Conservation (phyloP, 1,139 yeast genomes). For the Blastobotrys arbuscula region DNA sequence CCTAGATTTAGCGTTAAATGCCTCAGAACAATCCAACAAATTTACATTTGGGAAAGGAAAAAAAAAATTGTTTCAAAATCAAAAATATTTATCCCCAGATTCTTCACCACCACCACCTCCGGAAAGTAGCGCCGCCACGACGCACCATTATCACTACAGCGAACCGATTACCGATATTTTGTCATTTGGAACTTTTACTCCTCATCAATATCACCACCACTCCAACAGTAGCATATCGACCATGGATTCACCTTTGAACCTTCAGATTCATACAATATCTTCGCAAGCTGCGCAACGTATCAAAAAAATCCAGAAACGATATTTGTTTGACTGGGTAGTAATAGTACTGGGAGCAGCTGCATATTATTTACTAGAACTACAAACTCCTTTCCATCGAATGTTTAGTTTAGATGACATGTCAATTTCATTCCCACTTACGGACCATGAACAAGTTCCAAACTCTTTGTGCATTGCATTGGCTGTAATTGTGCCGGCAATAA, state of each 20-base stretch:
- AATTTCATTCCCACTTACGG: constrained; percentile 51
- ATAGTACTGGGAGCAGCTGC: constrained; percentile 19
- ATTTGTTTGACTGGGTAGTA: constrained; percentile 25
- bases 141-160: background rate
- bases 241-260: constrained; percentile 1
- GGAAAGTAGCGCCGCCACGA: background rate
- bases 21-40: too few relatives aligned
- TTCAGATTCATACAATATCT: background rate
- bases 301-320: constrained; percentile 5
- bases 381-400: constrained; percentile 29
- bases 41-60: too few relatives aligned
- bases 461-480: constrained; percentile 32
- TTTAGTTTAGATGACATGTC: constrained; percentile 31
- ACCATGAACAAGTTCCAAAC: constrained; percentile 44
- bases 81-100: background rate
- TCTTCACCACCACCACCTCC: background rate
- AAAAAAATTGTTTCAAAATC: background rate
- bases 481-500: constrained; percentile 29
- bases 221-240: background rate
- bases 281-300: background rate
- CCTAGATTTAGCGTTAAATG: too few relatives aligned
- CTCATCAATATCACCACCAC: background rate
- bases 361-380: constrained; percentile 24
- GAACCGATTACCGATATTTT: background rate
- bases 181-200: constrained; percentile 4